Evolutionary conservation across 495 filamentous ascomycete species (phyloP), one percentile per base, ranked within the genome.

Genomic region (Aspergillus wentii): DNA sequence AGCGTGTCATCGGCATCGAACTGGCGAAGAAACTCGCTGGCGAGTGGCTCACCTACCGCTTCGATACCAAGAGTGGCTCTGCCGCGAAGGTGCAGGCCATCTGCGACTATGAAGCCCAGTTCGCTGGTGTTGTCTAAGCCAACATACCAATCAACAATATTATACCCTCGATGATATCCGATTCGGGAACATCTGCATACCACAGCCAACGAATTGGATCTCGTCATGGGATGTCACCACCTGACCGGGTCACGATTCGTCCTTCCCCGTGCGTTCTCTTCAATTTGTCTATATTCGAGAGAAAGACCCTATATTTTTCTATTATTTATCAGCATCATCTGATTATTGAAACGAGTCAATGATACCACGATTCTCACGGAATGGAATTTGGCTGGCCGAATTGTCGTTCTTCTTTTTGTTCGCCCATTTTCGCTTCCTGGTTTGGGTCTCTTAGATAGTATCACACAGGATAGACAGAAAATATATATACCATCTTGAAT

Each of bases 41-140:
- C 50, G 86, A 91, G 68, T 94, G 85, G 85, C 53, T 94, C 29
- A 82, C 77, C 34, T 91, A 89, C 60, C 71, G 79, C 32, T 94
- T 91, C 62, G 87, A 94, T 61, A 71, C 78, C 40, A 73, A 67
- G 40, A 85, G 82, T 50, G 69, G 72, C 13, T 86, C 81, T 54
- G 84, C 83, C 11, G 73, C 72, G 26, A 89, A 91, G 69, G 84
- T 89, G 41, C 66, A 78, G 52, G 85, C 69, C 13, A 92, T 92
- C 55, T 73, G 66, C 44, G 70, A 88, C 40, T 80, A 87, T 52
- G 86, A 92, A 67, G 66, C 64, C 52, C 57, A 77, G 62, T 58
- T 72, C 30, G 41, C 48, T 13, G 51, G 43, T n/a, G 38, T 43
- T 18, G 36, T 45, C 25, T 60, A 57, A 38, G 43, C 35, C 16